These are phyloP conservation scores for Yamadazyma jaroonii DNA, from an alignment of 1,139 yeast species.

Conservation along the genomic window DNA sequence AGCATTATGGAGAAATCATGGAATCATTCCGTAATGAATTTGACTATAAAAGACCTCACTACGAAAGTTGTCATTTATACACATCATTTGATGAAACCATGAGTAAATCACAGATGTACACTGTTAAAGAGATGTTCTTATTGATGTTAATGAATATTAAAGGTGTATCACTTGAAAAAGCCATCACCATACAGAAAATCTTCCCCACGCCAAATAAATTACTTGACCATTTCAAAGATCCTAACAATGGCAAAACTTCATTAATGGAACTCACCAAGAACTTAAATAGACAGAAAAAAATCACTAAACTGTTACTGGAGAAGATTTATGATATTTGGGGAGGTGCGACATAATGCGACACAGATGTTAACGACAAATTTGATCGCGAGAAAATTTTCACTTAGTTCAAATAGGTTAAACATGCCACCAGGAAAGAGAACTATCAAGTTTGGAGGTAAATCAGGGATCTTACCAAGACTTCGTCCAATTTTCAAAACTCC, in stretches of 20 bases:
- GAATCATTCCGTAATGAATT: conserved; percentile 44
- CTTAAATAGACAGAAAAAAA: conserved; percentile 60
- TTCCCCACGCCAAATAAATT: conserved; percentile 64
- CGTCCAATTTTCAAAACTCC: conserved; percentile 70
- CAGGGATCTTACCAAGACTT: conserved; percentile 79
- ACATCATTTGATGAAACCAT: conserved; percentile 66
- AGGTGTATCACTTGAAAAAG: conserved; percentile 85
- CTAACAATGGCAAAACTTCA: conserved; percentile 15
- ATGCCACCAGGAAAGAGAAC: conserved; percentile 37
- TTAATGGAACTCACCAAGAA: conserved; percentile 44
- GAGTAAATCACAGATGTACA: conserved; percentile 67
- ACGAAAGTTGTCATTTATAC: conserved; percentile 62
- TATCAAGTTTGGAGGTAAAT: conserved; percentile 59
- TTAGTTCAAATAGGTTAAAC: no score
- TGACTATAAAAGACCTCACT: conserved; percentile 23
- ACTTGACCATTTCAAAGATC: conserved; percentile 19
- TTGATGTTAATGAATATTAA: conserved; percentile 73
- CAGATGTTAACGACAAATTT: no score
- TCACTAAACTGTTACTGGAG: conserved; percentile 58
- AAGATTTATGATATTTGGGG: conserved; percentile 67
- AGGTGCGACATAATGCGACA: conserved; percentile 1
- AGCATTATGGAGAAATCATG: conserved; percentile 45
- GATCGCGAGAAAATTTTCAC: not conserved
- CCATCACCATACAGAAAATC: conserved; percentile 64
- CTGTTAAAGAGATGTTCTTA: conserved; percentile 74